Evolutionary conservation across 345 rosid genomes (phyloP).

Genomic region (Pugionium dolabratum): DNA sequence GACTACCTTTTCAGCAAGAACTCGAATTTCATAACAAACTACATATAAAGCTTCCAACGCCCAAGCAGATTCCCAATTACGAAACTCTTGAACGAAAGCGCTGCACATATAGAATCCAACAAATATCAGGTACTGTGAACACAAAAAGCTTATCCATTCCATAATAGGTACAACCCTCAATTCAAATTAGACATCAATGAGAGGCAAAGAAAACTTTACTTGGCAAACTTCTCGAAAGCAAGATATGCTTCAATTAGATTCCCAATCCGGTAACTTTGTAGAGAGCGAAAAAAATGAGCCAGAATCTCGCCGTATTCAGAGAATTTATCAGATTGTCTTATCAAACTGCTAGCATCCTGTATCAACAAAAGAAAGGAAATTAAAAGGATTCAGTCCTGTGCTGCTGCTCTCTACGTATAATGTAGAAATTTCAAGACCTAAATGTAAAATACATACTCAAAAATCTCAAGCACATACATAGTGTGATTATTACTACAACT

Average conservation of each 20-base stretch:
- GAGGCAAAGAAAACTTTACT: constrained; percentile 44
- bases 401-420: background rate
- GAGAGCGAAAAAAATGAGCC: constrained; percentile 67
- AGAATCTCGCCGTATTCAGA: constrained; percentile 69
- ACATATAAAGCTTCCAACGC: constrained; percentile 86
- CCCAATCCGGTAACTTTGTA: constrained; percentile 67
- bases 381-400: background rate
- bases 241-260: constrained; percentile 75
- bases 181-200: constrained; percentile 3
- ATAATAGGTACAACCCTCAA: background rate
- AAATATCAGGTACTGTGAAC: background rate
- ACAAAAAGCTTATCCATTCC: background rate
- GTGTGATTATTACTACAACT: constrained; percentile 5
- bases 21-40: constrained; percentile 85
- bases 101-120: constrained; percentile 44
- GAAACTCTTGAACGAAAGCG: constrained; percentile 94
- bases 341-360: constrained; percentile 74
- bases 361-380: background rate
- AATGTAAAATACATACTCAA: background rate
- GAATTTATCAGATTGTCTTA: constrained; percentile 74
- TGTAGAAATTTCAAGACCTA: too few relatives aligned
- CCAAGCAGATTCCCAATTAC: constrained; percentile 98
- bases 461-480: constrained; percentile 2
- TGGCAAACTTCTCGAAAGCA: constrained; percentile 81
- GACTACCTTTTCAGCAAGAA: constrained; percentile 88